Evolutionary conservation across 495 filamentous ascomycete genomes (phyloP).

Genomic region (Penicillium turbatum): DNA sequence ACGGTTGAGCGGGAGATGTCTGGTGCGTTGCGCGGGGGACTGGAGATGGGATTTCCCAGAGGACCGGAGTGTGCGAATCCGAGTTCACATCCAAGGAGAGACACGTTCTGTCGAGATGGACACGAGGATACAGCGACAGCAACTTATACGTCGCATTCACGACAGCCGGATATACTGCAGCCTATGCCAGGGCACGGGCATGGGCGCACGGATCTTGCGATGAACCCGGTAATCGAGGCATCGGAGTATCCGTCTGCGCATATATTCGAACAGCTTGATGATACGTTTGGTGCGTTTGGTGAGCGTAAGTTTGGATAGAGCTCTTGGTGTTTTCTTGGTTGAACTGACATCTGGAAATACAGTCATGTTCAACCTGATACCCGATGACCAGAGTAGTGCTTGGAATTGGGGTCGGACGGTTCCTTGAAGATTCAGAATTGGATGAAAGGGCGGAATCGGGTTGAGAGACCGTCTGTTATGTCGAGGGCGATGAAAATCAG

Average conservation of each 20-base stretch:
- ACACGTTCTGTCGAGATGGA: no score
- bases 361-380: constrained; percentile 10
- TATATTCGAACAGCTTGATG: constrained; percentile 10
- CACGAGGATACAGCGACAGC: no score
- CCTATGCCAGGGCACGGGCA: no score
- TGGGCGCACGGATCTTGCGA: no score
- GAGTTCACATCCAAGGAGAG: background rate
- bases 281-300: constrained; percentile 11
- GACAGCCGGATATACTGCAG: background rate
- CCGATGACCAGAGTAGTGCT: constrained; percentile 3
- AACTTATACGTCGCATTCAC: background rate
- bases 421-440: background rate
- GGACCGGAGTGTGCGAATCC: background rate
- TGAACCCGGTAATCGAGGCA: no score
- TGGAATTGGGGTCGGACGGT: constrained; percentile 6
- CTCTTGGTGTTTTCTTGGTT: no score
- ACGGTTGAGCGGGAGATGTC: constrained; percentile 18
- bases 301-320: constrained; percentile 7
- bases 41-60: background rate
- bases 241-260: constrained; percentile 3
- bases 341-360: no score
- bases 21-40: constrained; percentile 6
- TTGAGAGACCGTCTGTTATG: background rate
- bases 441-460: background rate
- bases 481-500: background rate